phyloP scores from a whole-genome alignment of 495 filamentous ascomycete species.

The Aspergillus nidulans region DNA sequence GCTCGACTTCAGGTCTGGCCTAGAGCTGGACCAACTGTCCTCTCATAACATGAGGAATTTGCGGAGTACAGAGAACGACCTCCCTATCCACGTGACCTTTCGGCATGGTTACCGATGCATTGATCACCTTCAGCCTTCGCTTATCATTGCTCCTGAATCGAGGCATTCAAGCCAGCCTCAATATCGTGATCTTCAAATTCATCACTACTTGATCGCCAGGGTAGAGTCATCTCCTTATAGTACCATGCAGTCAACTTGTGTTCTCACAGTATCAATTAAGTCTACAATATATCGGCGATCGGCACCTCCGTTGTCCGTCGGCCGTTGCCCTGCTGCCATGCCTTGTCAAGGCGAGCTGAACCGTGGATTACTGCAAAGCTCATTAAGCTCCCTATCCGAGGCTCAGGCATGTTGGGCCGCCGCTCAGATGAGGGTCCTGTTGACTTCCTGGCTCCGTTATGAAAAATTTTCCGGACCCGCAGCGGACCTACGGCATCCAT shows the following conservation, averaged over 20 bases:
- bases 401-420: background rate
- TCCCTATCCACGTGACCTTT: background rate
- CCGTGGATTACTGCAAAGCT: background rate
- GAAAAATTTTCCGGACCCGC: conserved; percentile 4
- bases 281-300: too few relatives aligned
- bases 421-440: background rate
- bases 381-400: background rate
- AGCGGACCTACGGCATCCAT: background rate
- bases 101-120: background rate
- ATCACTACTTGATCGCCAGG: too few relatives aligned
- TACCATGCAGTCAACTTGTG: background rate
- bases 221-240: too few relatives aligned
- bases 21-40: background rate
- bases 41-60: background rate
- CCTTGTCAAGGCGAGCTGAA: background rate
- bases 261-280: too few relatives aligned
- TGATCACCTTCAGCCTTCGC: background rate
- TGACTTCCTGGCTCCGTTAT: background rate
- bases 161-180: too few relatives aligned
- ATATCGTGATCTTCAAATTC: too few relatives aligned
- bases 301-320: background rate
- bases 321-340: background rate
- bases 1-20: background rate
- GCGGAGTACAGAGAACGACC: too few relatives aligned
- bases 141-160: too few relatives aligned